Base-by-base conservation (phyloP, 176 grass and related monocot genomes). In the Aegilops speltoides region DNA sequence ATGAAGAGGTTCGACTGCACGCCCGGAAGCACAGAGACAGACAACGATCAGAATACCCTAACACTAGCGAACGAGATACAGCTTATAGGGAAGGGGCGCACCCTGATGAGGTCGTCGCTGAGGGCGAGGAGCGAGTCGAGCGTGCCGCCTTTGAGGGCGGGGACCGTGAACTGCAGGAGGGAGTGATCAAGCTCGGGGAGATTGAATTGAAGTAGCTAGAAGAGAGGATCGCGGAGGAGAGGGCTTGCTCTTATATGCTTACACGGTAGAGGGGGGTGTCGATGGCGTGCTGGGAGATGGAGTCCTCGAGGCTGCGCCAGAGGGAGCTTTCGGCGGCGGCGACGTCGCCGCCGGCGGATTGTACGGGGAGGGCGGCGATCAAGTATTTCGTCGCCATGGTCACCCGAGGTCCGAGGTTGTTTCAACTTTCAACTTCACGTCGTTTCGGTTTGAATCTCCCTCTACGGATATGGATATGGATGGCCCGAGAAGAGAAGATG, bases 201-300 rank as follows among this genome's bases (percentile, higher is more conserved):
- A 74, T 62, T 29, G 28, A 3, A 20, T 12, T 45, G 14, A 17
- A 56, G 19, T 22, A 57, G 50, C 5, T 17, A 50, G 72, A 16
- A 75, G 71, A 40, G 61, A 48, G 0, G 28, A 13, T 4, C 2
- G 23, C 6, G 11, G 37, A 17, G 12, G 46, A 23, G 17, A 32
- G 1, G 1, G 64, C 64, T 68, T 7, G 63, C 26, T 66, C 1
- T 13, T 14, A 66, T 57, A 52, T 43, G 68, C 25, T 82, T 94
- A 99, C 97, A 12, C 97, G 86, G 87, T 99, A 99, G 43, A 99
- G 90, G 23, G 94, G 79, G 31, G 94, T 99, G 68, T 99, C 92
- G 71, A 91, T 85, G 68, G 90, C 79, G 84, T 93, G 83, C 68
- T 85, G 93, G 59, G 97, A 93, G 76, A 99, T 50, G 67, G 72